A percentile compares a stretch with the other conserved stretches of the same genome.
These are phyloP conservation scores for Pisolithus albus DNA, from an alignment of 768 basidiomycete genomes.

Conservation along the genomic window DNA sequence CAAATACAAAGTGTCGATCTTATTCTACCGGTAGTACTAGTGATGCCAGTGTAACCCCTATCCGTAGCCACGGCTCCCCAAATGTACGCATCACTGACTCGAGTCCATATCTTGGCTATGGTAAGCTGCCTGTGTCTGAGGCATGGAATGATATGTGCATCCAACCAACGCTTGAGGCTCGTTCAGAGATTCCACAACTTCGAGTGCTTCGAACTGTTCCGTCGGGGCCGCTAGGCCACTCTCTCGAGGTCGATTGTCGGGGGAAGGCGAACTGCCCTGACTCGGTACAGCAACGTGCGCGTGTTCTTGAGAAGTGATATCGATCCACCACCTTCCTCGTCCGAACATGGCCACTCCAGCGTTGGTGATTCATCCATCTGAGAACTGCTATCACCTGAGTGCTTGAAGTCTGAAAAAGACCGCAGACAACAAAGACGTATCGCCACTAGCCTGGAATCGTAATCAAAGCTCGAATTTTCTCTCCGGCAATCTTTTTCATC, in stretches of 20 bases:
- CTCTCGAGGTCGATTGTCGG: not conserved
- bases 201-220: constrained; percentile 18
- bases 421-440: not conserved
- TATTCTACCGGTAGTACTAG: no score
- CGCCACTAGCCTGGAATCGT: constrained; percentile 15
- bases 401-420: not conserved
- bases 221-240: constrained; percentile 13
- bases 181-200: not conserved
- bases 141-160: constrained; percentile 26
- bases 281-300: not conserved
- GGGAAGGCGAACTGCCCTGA: not conserved
- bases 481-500: constrained; percentile 32
- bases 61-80: not conserved
- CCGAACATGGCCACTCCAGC: not conserved
- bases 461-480: constrained; percentile 22
- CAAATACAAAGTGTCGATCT: no score
- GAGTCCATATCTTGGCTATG: constrained; percentile 33
- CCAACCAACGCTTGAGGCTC: constrained; percentile 12
- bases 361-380: not conserved
- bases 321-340: not conserved
- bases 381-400: not conserved
- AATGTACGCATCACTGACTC: constrained; percentile 17
- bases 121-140: constrained; percentile 53
- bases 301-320: not conserved
- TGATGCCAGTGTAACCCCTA: not conserved